These are phyloP conservation scores for Suhomyces faveliae DNA, from an alignment of 805 yeast species.

Conservation along the genomic window DNA sequence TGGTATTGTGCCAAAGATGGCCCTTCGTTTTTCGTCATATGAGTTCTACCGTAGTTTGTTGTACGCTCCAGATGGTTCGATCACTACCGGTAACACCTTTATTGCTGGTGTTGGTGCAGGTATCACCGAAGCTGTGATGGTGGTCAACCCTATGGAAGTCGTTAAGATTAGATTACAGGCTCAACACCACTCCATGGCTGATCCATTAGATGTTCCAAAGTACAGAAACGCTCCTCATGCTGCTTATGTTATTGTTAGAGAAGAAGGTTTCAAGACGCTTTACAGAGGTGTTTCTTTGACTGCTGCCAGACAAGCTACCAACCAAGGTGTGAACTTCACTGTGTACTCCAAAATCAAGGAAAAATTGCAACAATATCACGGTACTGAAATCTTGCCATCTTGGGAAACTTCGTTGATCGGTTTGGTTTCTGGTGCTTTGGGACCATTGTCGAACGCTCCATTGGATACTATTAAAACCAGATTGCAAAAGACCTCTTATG, in stretches of 20 bases:
- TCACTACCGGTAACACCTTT: constrained; percentile 74
- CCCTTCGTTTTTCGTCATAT: constrained; percentile 90
- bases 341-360: constrained; percentile 85
- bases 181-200: constrained; percentile 86
- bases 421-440: constrained; percentile 91
- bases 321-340: constrained; percentile 98
- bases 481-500: constrained; percentile 84
- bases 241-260: constrained; percentile 74
- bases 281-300: constrained; percentile 95
- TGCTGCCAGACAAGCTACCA: constrained; percentile 96
- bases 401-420: constrained; percentile 96
- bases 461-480: constrained; percentile 96
- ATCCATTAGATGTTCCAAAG: constrained; percentile 76
- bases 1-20: constrained; percentile 98
- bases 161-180: constrained; percentile 96
- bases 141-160: constrained; percentile 97
- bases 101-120: constrained; percentile 97
- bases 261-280: constrained; percentile 86
- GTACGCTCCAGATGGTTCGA: constrained; percentile 59
- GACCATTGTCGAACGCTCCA: constrained; percentile 97
- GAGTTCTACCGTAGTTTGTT: constrained; percentile 79
- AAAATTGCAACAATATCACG: constrained; percentile 60
- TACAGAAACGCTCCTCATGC: constrained; percentile 94
- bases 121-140: constrained; percentile 89
- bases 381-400: constrained; percentile 65